Base-by-base conservation (phyloP, 441 rosid genomes). In the Kokia cookei region DNA sequence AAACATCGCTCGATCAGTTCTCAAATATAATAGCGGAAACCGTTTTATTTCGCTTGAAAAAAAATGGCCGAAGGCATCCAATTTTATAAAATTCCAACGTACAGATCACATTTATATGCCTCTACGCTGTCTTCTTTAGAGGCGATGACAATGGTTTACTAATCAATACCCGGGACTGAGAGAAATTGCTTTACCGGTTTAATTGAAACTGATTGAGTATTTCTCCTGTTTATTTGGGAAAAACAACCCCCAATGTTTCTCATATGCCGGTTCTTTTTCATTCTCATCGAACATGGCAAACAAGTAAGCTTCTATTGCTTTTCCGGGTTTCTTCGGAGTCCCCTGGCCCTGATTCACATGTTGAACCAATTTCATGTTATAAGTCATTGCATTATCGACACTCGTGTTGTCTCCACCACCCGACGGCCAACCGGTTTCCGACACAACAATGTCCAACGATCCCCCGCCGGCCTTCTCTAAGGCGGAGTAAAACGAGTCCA, bases 221-320 rank as follows among this genome's bases (percentile, higher is more conserved):
- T 72, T 72, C 27, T 47, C 65, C 55, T 8, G 65, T 47, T 40
- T 72, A 22, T 59, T 15, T 24, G 74, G 74, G 15, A 15, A 47
- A 72, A 72, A 72, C 14, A 72, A 27, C 26, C 74, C 74, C 74
- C 74, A 72, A 48, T 58, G 66, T 24, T 72, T 72, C 54, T 72
- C 74, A 43, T 55, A 27, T 10, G 2, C 74, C 5, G 86, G 90
- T 1, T 0, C 35, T 77, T 89, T 91, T 14, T 0, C 1, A 45
- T 82, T 68, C 72, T 91, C 94, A 43, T 89, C 76, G 47, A 82
- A 91, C 88, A 87, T 86, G 1, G 92, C 91, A 78, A 91, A 91
- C 45, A 91, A 12, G 75, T 89, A 89, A 27, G 93, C 79, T 68
- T 89, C 90, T 1, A 86, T 84, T 0, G 83, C 78, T 70, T 65